Conservation (phyloP, 768 basidiomycete genomes). For the Mycena olivaceomarginata region DNA sequence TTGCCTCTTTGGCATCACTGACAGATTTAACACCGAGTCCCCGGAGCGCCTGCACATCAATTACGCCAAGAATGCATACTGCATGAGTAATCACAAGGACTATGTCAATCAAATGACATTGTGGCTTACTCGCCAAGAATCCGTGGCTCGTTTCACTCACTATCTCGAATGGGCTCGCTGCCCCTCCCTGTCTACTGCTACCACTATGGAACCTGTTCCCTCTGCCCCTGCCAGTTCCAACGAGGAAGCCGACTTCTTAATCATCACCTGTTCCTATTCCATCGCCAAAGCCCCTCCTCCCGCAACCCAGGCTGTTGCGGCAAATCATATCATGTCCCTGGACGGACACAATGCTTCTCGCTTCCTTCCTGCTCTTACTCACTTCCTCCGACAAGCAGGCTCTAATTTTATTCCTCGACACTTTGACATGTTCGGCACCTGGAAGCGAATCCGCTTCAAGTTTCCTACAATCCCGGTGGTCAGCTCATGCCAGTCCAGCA, state of each 20-base stretch:
- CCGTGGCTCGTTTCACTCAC: background rate
- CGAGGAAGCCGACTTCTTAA: background rate
- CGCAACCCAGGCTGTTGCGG: background rate
- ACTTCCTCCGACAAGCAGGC: background rate
- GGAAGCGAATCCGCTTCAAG: conserved; percentile 15
- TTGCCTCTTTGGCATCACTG: conserved; percentile 45
- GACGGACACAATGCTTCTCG: background rate
- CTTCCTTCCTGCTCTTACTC: background rate
- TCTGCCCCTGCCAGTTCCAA: no score
- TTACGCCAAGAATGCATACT: conserved; percentile 46
- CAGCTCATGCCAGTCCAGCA: background rate
- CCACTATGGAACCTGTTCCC: no score
- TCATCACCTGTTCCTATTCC: background rate
- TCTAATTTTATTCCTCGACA: background rate
- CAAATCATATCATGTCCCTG: background rate
- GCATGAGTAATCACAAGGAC: conserved; percentile 49
- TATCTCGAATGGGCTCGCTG: conserved; percentile 3
- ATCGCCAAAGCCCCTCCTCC: conserved; percentile 4
- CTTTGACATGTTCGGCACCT: conserved; percentile 9
- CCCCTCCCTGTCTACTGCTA: background rate
- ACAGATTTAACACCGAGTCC: conserved; percentile 54
- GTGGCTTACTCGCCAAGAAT: conserved; percentile 57
- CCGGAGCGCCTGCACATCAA: conserved; percentile 50
- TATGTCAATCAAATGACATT: conserved; percentile 57
- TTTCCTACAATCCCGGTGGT: background rate